phyloP scores from a whole-genome alignment of 805 yeast genomes.

The Nakazawaea ernobii region DNA sequence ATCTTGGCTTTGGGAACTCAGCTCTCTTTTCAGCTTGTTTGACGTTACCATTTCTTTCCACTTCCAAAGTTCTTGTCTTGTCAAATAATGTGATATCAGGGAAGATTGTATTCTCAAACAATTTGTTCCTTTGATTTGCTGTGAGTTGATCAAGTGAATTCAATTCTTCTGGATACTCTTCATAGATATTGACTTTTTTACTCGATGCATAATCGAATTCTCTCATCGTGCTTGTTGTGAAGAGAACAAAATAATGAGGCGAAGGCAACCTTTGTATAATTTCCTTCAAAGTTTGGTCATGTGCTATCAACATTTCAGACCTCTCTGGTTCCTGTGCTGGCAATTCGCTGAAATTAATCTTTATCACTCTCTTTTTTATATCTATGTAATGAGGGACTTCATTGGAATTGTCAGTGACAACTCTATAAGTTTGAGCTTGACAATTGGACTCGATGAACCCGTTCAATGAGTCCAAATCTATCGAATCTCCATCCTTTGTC shows the following conservation, averaged over 20 bases:
- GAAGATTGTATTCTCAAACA: slow-evolving; percentile 38
- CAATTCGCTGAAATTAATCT: slow-evolving; percentile 50
- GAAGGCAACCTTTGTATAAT: slow-evolving; percentile 68
- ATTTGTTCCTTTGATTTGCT: slow-evolving; percentile 22
- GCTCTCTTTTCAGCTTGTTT: slow-evolving; percentile 22
- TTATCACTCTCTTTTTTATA: slow-evolving; percentile 54
- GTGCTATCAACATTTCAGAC: slow-evolving; percentile 12
- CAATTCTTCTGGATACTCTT: slow-evolving; percentile 26
- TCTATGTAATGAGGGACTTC: slow-evolving; percentile 56
- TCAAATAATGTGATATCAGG: slow-evolving; percentile 48
- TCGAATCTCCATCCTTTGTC: slow-evolving; percentile 24
- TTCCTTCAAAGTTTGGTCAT: slow-evolving; percentile 37
- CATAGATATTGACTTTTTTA: slow-evolving; percentile 13
- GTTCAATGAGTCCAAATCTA: slow-evolving; percentile 40
- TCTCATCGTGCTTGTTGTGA: slow-evolving; percentile 37
- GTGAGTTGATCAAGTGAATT: slow-evolving; percentile 23
- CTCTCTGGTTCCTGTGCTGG: slow-evolving; percentile 27
- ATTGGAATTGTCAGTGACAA: slow-evolving; percentile 34
- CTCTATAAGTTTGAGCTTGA: slow-evolving; percentile 38
- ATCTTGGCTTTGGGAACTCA: slow-evolving; percentile 25
- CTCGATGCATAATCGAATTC: slow-evolving; percentile 17
- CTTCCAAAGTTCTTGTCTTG: slow-evolving; percentile 41
- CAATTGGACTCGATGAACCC: slow-evolving; percentile 42
- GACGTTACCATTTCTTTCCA: slow-evolving; percentile 46
- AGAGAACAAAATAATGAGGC: slow-evolving; percentile 59